A percentile compares a stretch with the other conserved stretches of the same genome.
These are phyloP conservation scores for Aspergillus sp. DNA, from an alignment of 2,329 filamentous ascomycete species.

Conservation along the genomic window DNA sequence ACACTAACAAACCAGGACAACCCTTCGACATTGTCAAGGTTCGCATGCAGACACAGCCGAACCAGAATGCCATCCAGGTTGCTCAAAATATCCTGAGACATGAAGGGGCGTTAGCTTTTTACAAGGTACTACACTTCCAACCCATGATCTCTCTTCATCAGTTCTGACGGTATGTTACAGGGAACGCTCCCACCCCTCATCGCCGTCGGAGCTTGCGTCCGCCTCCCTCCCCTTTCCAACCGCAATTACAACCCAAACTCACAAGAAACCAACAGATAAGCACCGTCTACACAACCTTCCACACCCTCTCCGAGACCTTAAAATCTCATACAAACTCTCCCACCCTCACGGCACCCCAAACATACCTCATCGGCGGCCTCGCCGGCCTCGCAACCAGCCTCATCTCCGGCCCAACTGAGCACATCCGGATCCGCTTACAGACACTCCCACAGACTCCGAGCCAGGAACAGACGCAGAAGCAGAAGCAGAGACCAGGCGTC, in stretches of 20 bases:
- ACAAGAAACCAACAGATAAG: constrained; percentile 55
- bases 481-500: constrained; percentile 59
- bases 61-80: constrained; percentile 70
- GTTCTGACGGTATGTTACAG: constrained; percentile 46
- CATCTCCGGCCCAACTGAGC: constrained; percentile 87
- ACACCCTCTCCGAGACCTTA: constrained; percentile 80
- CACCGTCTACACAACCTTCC: constrained; percentile 92
- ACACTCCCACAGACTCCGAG: constrained; percentile 54
- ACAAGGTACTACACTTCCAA: constrained; percentile 55
- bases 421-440: constrained; percentile 90
- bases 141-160: too few relatives aligned
- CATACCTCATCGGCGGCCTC: constrained; percentile 85
- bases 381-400: constrained; percentile 85
- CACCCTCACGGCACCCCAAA: constrained; percentile 59
- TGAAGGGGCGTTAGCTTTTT: constrained; percentile 87
- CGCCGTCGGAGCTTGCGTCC: constrained; percentile 89
- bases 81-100: constrained; percentile 79
- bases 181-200: constrained; percentile 89
- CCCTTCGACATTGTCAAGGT: constrained; percentile 93
- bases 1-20: constrained; percentile 52
- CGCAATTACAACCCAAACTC: neutral
- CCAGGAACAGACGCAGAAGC: too few relatives aligned
- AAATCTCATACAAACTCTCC: constrained; percentile 67
- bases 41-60: constrained; percentile 85
- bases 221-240: neutral